A percentile compares a stretch with the other conserved stretches of the same genome.
Conservation (phyloP, 768 basidiomycete species). For the Suillus alpinus region DNA sequence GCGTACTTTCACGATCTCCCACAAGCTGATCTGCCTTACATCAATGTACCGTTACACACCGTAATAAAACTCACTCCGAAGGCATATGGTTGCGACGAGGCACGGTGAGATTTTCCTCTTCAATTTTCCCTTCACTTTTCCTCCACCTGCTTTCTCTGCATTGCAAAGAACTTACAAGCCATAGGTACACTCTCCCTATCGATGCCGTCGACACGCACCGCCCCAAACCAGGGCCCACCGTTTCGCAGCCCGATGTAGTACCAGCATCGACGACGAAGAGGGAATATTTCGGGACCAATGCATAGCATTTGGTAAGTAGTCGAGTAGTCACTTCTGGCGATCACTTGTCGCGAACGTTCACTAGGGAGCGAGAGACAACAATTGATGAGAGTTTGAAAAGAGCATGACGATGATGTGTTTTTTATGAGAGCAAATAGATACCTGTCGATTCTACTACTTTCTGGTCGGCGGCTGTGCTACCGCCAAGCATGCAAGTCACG, state of each 20-base stretch:
- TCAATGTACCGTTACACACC: slow-evolving; percentile 96
- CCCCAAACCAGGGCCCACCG: slow-evolving; percentile 39
- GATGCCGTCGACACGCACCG: slow-evolving; percentile 93
- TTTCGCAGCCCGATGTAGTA: slow-evolving; percentile 15
- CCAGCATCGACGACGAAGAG: slow-evolving; percentile 23
- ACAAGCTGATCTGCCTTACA: slow-evolving; percentile 93
- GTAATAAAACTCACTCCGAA: slow-evolving; percentile 98
- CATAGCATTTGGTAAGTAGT: not conserved
- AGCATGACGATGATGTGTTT: not conserved
- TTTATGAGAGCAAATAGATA: not conserved
- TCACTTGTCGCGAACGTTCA: not conserved
- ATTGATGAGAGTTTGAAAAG: not conserved
- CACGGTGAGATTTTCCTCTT: slow-evolving; percentile 48
- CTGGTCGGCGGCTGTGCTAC: too few species aligned
- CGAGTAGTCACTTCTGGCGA: not conserved
- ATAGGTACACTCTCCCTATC: slow-evolving; percentile 85
- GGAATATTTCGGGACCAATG: slow-evolving; percentile 30
- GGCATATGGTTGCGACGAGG: slow-evolving; percentile 98
- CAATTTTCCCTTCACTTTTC: not conserved
- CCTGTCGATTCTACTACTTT: not conserved
- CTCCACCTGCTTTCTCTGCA: not conserved
- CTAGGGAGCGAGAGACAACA: not conserved
- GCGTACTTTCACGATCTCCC: slow-evolving; percentile 94
- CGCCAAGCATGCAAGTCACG: not conserved
- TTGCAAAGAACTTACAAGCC: not conserved